Percentiles rank a stretch among this genome's conserved stretches.
Conservation (phyloP, 495 filamentous ascomycete genomes). For the Podospora pseudopauciseta region DNA sequence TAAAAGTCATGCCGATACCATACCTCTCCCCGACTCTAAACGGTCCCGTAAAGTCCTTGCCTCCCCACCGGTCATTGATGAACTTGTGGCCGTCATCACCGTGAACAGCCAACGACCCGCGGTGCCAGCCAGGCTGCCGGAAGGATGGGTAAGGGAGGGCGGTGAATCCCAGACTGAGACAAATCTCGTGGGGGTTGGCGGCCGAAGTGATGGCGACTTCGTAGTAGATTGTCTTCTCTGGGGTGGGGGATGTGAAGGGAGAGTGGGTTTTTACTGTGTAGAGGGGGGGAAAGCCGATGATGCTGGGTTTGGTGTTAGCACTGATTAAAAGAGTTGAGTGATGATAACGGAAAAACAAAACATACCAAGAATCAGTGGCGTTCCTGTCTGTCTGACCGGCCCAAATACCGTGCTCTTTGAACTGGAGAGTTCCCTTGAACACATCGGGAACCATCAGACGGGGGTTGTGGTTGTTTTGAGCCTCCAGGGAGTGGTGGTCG, state of each 20-base stretch:
- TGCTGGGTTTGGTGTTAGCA: conserved; percentile 14
- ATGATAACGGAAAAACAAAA: background rate
- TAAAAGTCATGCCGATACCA: conserved; percentile 67
- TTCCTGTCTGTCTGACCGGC: conserved; percentile 28
- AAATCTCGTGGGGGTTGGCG: conserved; percentile 48
- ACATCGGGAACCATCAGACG: conserved; percentile 33
- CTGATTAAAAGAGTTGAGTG: too few relatives aligned
- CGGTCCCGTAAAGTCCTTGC: conserved; percentile 61
- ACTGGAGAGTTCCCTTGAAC: conserved; percentile 33
- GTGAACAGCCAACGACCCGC: conserved; percentile 80
- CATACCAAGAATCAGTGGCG: conserved; percentile 45
- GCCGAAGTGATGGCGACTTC: conserved; percentile 58
- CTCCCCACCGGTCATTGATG: conserved; percentile 82
- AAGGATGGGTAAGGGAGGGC: conserved; percentile 83
- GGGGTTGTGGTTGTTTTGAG: conserved; percentile 34
- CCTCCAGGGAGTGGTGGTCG: conserved; percentile 37
- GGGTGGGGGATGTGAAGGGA: conserved; percentile 47
- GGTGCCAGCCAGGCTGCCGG: conserved; percentile 87
- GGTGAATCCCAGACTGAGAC: conserved; percentile 71
- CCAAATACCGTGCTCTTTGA: conserved; percentile 45
- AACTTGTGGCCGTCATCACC: conserved; percentile 87
- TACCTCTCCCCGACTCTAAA: conserved; percentile 47
- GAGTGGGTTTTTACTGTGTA: conserved; percentile 68
- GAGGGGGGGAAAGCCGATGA: conserved; percentile 68
- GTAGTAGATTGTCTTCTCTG: conserved; percentile 67